Base-by-base conservation (phyloP, 148 eudicot species). In the Pouteria glomerata region DNA sequence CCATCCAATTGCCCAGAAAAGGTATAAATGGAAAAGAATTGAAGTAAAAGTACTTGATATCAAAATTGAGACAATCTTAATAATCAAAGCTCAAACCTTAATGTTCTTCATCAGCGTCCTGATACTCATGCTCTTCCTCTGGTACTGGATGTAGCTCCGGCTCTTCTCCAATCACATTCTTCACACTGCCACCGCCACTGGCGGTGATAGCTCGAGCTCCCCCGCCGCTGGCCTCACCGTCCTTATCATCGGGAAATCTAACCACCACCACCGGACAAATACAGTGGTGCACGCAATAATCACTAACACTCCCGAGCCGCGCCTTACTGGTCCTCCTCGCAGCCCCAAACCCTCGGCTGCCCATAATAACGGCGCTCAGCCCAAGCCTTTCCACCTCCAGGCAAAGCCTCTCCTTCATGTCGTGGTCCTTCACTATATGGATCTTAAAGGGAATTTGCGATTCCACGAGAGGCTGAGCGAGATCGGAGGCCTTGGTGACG, bases 331-430 rank as follows among this genome's bases (percentile, higher is more conserved):
- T n/a, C n/a, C n/a, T n/a, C n/a, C n/a, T n/a, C n/a, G n/a, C 75
- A 89, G 33, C 39, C 87, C 89, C 2, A 89, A 52, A 73, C 94
- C 74, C 85, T 89, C 94, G 8, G 87, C 82, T 76, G 87, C 91
- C 79, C 85, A 37, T 47, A 91, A 89, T 29, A 89, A 57, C n/a
- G n/a, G n/a, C n/a, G n/a, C 63, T 89, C 72, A 73, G 85, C 94
- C 79, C 83, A 87, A 89, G 85, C 76, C 18, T 87, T 91, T 27
- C 87, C 91, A 51, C 87, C 94, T n/a, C n/a, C n/a, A n/a, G n/a
- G n/a, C n/a, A n/a, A n/a, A n/a, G n/a, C n/a, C n/a, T n/a, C n/a
- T n/a, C 48, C 85, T 89, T 4, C 87, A 89, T 0, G 85, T 73
- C 23, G 83, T 89, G 30, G 87, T 79, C 73, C n/a, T n/a, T n/a